Conservation (phyloP, 2,329 filamentous ascomycete species). For the Fusarium sp. region DNA sequence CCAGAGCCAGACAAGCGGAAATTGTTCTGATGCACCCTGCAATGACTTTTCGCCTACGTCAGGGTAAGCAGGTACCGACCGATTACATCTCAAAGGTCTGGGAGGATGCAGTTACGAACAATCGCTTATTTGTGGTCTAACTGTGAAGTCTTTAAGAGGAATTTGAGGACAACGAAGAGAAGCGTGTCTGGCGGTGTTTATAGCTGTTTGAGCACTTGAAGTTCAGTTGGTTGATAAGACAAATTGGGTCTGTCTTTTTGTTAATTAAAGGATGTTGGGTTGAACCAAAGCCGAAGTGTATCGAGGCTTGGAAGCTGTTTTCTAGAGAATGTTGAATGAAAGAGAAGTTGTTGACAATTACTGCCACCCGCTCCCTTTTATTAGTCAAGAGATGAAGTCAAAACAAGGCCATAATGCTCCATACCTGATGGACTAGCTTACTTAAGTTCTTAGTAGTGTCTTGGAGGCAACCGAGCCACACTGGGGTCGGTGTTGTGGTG, state of each 20-base stretch:
- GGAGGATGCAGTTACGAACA: slow-evolving; percentile 44
- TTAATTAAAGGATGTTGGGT: not conserved
- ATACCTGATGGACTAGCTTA: not conserved
- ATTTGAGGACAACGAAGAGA: not conserved
- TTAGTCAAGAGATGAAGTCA: slow-evolving; percentile 15
- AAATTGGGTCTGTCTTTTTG: slow-evolving; percentile 8
- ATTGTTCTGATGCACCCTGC: slow-evolving; percentile 56
- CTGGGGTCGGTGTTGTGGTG: slow-evolving; percentile 1
- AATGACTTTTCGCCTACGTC: slow-evolving; percentile 45
- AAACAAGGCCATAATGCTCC: slow-evolving; percentile 21
- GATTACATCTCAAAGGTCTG: slow-evolving; percentile 46
- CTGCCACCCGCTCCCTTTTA: not conserved
- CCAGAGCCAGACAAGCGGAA: slow-evolving; percentile 57
- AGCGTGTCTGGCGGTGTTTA: not conserved
- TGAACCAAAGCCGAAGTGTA: not conserved
- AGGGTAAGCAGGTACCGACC: slow-evolving; percentile 25
- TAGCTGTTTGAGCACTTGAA: slow-evolving; percentile 5
- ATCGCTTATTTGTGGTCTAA: slow-evolving; percentile 38
- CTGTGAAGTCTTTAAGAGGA: not conserved
- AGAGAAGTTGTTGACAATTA: not conserved
- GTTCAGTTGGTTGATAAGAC: slow-evolving; percentile 9
- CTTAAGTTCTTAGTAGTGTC: not conserved
- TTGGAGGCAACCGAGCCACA: slow-evolving; percentile 12
- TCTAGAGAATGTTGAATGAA: slow-evolving; percentile 7
- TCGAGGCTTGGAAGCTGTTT: not conserved